phyloP scores from a whole-genome alignment of 345 rosid species.

The Combretum micranthum region DNA sequence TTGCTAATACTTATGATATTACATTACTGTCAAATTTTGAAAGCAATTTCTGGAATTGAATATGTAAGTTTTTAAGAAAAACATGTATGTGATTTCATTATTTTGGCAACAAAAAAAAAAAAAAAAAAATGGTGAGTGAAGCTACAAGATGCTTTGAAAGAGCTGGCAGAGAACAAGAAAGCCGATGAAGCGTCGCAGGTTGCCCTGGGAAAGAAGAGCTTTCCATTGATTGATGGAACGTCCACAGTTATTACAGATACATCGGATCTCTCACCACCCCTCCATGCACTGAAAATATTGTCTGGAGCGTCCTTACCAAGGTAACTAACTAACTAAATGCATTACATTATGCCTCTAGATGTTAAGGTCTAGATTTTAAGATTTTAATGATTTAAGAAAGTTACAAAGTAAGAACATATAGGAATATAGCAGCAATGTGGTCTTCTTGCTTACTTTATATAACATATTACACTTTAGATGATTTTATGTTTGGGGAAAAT shows the following conservation, averaged over 20 bases:
- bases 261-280: slow-evolving; percentile 80
- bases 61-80: too few relatives aligned
- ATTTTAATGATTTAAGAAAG: background rate
- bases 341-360: background rate
- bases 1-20: too few relatives aligned
- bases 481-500: too few relatives aligned
- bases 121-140: slow-evolving; percentile 26
- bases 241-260: slow-evolving; percentile 53
- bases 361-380: background rate
- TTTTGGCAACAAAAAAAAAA: slow-evolving; percentile 7
- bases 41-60: too few relatives aligned
- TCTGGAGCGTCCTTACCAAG: slow-evolving; percentile 54
- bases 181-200: slow-evolving; percentile 31
- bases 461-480: too few relatives aligned
- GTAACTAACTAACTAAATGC: slow-evolving; percentile 21
- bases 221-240: slow-evolving; percentile 27
- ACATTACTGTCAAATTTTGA: background rate
- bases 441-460: too few relatives aligned
- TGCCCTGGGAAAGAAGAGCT: slow-evolving; percentile 33
- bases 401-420: background rate
- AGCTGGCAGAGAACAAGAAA: slow-evolving; percentile 26
- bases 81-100: too few relatives aligned
- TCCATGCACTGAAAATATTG: slow-evolving; percentile 62
- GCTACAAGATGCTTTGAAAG: slow-evolving; percentile 27
- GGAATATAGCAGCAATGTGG: too few relatives aligned